Conservation (phyloP, 2,329 filamentous ascomycete genomes). For the Atkinsonella hypoxylon region DNA sequence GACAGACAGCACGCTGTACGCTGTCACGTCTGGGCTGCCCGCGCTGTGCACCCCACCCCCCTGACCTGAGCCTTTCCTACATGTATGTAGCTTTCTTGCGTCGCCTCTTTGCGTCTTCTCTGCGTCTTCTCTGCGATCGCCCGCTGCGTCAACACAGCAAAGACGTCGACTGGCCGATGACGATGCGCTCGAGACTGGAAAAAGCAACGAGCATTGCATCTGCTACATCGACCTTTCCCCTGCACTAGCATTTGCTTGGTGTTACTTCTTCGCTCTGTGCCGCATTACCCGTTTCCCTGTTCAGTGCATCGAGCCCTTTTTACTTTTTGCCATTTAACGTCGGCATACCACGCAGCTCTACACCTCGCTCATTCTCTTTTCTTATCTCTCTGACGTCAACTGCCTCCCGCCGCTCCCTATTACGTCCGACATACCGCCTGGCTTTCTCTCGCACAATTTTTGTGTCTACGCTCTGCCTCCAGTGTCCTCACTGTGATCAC, state of each 20-base stretch:
- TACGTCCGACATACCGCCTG: neutral
- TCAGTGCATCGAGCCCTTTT: neutral
- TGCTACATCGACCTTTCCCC: neutral
- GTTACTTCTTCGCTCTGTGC: neutral
- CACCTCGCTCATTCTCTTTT: neutral
- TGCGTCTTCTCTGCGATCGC: too few species aligned
- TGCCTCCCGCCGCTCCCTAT: neutral
- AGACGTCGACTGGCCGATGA: neutral
- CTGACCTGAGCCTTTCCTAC: too few species aligned
- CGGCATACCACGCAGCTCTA: neutral
- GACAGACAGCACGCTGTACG: too few species aligned
- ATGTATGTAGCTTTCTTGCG: too few species aligned
- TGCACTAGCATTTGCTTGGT: neutral
- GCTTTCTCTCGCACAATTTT: neutral
- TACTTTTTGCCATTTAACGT: neutral
- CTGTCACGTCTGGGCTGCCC: too few species aligned
- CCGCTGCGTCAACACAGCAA: neutral
- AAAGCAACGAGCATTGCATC: conserved; percentile 4
- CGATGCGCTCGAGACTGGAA: neutral
- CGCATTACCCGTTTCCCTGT: neutral
- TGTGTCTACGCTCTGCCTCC: neutral
- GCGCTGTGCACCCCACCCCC: too few species aligned
- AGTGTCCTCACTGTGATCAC: neutral
- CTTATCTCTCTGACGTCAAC: neutral
- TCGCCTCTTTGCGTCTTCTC: too few species aligned